These are phyloP conservation scores for Orbilia brochopaga DNA, from an alignment of 2,329 filamentous ascomycete genomes.

Conservation along the genomic window DNA sequence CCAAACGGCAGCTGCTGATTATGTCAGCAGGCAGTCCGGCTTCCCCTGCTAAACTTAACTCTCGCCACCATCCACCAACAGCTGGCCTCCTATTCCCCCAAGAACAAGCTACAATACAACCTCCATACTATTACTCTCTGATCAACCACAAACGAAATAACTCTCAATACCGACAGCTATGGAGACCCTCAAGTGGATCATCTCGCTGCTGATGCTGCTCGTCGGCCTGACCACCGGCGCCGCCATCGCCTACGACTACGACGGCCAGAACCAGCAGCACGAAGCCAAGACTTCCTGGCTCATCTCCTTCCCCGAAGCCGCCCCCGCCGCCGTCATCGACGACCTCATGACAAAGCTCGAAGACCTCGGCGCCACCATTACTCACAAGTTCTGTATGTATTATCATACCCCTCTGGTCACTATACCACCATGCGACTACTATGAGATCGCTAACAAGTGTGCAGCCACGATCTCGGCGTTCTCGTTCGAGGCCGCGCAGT, in stretches of 20 bases:
- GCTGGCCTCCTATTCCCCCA: neutral
- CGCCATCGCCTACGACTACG: conserved; percentile 9
- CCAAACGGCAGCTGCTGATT: too few species aligned
- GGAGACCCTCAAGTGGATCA: conserved; percentile 32
- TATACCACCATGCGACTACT: neutral
- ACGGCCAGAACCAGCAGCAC: neutral
- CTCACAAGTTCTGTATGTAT: conserved; percentile 31
- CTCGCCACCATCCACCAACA: neutral
- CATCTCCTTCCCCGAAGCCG: conserved; percentile 26
- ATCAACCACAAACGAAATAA: neutral
- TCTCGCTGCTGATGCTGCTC: conserved; percentile 31
- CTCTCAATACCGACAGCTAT: too few species aligned
- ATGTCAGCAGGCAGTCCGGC: neutral
- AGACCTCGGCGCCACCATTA: conserved; percentile 20
- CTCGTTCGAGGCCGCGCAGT: conserved; percentile 19
- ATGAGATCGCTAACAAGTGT: conserved; percentile 10
- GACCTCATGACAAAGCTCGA: conserved; percentile 16
- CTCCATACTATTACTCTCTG: neutral
- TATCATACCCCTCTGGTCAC: neutral
- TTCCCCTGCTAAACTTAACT: too few species aligned
- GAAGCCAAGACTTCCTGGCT: conserved; percentile 18
- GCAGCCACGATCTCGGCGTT: conserved; percentile 28
- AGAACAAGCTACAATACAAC: neutral
- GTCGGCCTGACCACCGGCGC: conserved; percentile 21
- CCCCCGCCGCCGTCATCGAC: conserved; percentile 23